Evolutionary conservation across 768 basidiomycete genomes (phyloP).

Genomic region (Pulveroboletus sp.): DNA sequence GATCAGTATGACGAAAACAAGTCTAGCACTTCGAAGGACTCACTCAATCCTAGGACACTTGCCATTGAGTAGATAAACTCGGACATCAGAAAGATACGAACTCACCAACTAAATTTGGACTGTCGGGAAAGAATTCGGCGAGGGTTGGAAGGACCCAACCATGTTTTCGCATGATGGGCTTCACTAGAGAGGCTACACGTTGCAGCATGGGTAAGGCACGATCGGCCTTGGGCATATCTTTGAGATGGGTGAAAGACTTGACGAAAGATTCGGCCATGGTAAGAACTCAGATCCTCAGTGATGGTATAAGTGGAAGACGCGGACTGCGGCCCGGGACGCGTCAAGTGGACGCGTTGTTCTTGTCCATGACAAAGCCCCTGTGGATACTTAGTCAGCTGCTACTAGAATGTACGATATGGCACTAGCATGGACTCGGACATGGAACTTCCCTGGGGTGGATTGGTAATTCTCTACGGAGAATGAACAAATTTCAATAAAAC

Average conservation of each 20-base stretch:
- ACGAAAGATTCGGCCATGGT: slow-evolving; percentile 59
- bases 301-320: too few species aligned
- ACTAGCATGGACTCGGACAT: too few species aligned
- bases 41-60: slow-evolving; percentile 35
- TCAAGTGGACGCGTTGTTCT: too few species aligned
- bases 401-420: too few species aligned
- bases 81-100: background rate
- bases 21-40: slow-evolving; percentile 15
- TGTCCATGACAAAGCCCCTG: too few species aligned
- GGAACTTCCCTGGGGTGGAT: too few species aligned
- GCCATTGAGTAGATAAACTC: slow-evolving; percentile 7
- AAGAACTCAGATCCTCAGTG: too few species aligned
- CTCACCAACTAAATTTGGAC: slow-evolving; percentile 70
- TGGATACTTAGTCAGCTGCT: too few species aligned
- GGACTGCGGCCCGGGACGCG: too few species aligned
- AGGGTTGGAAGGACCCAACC: slow-evolving; percentile 75
- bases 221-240: slow-evolving; percentile 61
- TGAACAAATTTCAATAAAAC: too few species aligned
- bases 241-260: slow-evolving; percentile 69
- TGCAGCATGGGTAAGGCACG: slow-evolving; percentile 68
- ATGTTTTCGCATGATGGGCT: slow-evolving; percentile 90
- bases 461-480: too few species aligned
- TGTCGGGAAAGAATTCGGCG: slow-evolving; percentile 86
- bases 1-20: background rate
- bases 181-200: slow-evolving; percentile 74